A percentile compares a stretch with the other conserved stretches of the same genome.
These are phyloP conservation scores for Phytophthora podocarpi DNA, from an alignment of 352 stramenopile genomes.

Conservation along the genomic window DNA sequence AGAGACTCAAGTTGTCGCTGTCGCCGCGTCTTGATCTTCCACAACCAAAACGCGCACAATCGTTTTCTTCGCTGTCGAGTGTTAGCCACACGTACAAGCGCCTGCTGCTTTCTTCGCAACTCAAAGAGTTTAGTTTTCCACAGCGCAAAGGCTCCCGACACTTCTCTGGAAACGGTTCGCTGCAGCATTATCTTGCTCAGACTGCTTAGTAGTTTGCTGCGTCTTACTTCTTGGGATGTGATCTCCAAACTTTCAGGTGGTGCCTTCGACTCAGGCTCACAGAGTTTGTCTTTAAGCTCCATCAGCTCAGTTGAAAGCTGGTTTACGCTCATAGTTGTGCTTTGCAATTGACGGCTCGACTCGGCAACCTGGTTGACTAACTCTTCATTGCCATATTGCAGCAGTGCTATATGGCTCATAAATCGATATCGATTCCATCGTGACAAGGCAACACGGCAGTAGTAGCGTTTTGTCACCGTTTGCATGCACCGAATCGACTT, in stretches of 20 bases:
- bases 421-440: slow-evolving; percentile 33
- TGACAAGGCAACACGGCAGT: slow-evolving; percentile 25
- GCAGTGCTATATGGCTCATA: slow-evolving; percentile 7
- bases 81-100: slow-evolving; percentile 17
- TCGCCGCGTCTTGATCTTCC: slow-evolving; percentile 33
- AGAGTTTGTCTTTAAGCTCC: slow-evolving; percentile 20
- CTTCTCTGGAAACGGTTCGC: slow-evolving; percentile 15
- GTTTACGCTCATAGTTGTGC: slow-evolving; percentile 9
- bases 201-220: slow-evolving; percentile 4
- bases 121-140: slow-evolving; percentile 27
- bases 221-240: background rate
- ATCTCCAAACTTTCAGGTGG: slow-evolving; percentile 2
- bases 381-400: slow-evolving; percentile 9
- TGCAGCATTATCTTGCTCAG: slow-evolving; percentile 25
- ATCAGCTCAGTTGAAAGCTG: slow-evolving; percentile 22
- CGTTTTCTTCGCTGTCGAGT: slow-evolving; percentile 22
- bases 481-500: slow-evolving; percentile 4
- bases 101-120: slow-evolving; percentile 1
- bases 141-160: slow-evolving; percentile 20
- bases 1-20: slow-evolving; percentile 14
- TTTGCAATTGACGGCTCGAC: slow-evolving; percentile 9
- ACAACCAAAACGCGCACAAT: slow-evolving; percentile 27
- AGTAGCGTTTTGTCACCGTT: slow-evolving; percentile 9
- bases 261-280: slow-evolving; percentile 12
- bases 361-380: slow-evolving; percentile 18